These are phyloP conservation scores for Alternaria sp. DNA, from an alignment of 2,329 filamentous ascomycete species.

Conservation along the genomic window DNA sequence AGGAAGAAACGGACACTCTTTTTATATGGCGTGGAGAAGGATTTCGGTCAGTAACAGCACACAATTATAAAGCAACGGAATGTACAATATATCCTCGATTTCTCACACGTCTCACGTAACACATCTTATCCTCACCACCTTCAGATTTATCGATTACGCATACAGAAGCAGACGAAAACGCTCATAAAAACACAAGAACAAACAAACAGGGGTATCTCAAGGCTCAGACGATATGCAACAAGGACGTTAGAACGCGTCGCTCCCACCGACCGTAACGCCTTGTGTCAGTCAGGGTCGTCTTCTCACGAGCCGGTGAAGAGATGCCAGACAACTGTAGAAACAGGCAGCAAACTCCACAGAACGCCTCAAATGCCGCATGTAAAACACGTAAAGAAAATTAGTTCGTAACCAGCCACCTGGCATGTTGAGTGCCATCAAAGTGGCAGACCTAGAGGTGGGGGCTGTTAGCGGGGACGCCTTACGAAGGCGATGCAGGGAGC, in stretches of 20 bases:
- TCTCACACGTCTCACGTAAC: not conserved
- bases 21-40: not conserved
- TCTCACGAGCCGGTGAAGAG: conserved; percentile 26
- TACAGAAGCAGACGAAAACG: not conserved
- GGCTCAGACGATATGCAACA: conserved; percentile 20
- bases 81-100: not conserved
- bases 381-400: not conserved
- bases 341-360: not conserved
- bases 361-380: conserved; percentile 1
- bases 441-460: not conserved
- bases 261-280: conserved; percentile 33
- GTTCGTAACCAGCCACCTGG: not conserved
- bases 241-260: conserved; percentile 25
- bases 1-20: not conserved
- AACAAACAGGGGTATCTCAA: conserved; percentile 26
- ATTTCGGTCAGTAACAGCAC: not conserved
- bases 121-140: not conserved
- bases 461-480: not conserved
- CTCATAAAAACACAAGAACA: conserved; percentile 3
- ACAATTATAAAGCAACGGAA: not conserved
- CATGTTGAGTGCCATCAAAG: conserved; percentile 1
- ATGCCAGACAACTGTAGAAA: conserved; percentile 2
- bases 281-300: conserved; percentile 21
- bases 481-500: not conserved
- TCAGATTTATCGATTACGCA: not conserved